phyloP scores from a whole-genome alignment of 1,284 basidiomycete species.

The Sporisorium exsertum region DNA sequence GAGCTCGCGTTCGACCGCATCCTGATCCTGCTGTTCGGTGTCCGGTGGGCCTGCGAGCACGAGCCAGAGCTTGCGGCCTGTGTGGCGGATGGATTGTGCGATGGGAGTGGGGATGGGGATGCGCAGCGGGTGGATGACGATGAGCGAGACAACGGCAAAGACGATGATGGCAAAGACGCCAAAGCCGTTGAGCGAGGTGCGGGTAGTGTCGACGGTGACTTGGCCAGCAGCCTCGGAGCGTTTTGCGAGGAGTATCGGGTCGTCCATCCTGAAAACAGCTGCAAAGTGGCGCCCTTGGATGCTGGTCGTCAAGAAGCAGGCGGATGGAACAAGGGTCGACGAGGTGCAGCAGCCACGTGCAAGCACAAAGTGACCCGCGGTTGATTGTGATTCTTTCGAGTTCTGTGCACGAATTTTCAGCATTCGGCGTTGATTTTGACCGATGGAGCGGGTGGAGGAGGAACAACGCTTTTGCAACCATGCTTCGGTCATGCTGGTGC shows the following conservation, averaged over 20 bases:
- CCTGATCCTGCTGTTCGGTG: slow-evolving; percentile 22
- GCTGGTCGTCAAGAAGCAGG: not conserved
- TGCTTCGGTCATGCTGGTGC: slow-evolving; percentile 3
- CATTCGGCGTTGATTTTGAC: slow-evolving; percentile 2
- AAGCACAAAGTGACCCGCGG: slow-evolving; percentile 9
- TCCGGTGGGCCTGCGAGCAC: slow-evolving; percentile 30
- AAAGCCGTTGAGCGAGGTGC: slow-evolving; percentile 62
- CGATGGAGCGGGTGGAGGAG: slow-evolving; percentile 1
- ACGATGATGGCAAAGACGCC: slow-evolving; percentile 67
- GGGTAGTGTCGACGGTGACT: slow-evolving; percentile 32
- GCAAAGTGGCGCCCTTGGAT: not conserved
- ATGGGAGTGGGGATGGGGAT: slow-evolving; percentile 53
- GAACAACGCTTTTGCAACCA: too few relatives aligned
- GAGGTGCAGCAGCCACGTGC: not conserved
- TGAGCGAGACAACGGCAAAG: slow-evolving; percentile 63
- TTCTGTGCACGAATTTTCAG: not conserved
- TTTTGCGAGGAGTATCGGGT: slow-evolving; percentile 15
- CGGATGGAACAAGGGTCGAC: not conserved
- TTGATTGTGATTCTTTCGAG: not conserved
- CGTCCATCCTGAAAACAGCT: slow-evolving; percentile 18
- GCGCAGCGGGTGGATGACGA: slow-evolving; percentile 60
- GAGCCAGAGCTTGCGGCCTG: slow-evolving; percentile 18
- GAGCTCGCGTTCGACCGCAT: slow-evolving; percentile 28
- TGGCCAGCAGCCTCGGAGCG: slow-evolving; percentile 14
- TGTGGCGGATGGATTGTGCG: slow-evolving; percentile 12